These are phyloP conservation scores for Cladosporium sp. DNA, from an alignment of 2,329 filamentous ascomycete species.

Conservation along the genomic window DNA sequence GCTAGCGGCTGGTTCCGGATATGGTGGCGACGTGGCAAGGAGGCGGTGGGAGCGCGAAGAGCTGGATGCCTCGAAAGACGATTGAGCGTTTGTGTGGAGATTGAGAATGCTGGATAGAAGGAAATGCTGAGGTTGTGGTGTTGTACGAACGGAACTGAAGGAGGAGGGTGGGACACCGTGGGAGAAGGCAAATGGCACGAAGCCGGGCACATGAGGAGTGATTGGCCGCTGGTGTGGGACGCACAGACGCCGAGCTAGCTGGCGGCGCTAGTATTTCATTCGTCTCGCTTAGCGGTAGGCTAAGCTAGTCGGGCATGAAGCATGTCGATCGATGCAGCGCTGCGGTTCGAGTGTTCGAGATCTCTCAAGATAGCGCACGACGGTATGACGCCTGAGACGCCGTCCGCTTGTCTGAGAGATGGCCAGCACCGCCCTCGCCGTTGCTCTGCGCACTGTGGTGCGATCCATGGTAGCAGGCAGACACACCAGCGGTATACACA, in stretches of 20 bases:
- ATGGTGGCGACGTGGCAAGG: slow-evolving; percentile 1
- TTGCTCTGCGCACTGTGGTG: slow-evolving; percentile 3
- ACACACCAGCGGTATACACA: background rate
- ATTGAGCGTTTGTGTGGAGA: background rate
- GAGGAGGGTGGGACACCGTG: slow-evolving; percentile 2
- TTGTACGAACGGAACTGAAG: background rate
- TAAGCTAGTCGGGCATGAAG: background rate
- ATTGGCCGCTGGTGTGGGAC: background rate
- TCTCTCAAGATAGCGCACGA: slow-evolving; percentile 4
- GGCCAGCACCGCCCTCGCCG: background rate
- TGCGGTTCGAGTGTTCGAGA: slow-evolving; percentile 6
- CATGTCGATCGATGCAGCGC: slow-evolving; percentile 3
- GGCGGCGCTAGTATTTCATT: background rate
- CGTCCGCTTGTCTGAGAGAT: background rate
- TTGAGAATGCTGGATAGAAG: background rate
- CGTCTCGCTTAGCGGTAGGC: background rate
- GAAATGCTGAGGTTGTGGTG: slow-evolving; percentile 1
- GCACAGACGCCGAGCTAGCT: background rate
- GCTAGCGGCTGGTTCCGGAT: slow-evolving; percentile 5
- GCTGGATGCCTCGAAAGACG: slow-evolving; percentile 8
- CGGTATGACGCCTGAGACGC: background rate
- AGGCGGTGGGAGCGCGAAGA: background rate
- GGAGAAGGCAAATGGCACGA: background rate
- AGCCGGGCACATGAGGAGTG: background rate
- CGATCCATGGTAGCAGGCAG: background rate